Percentiles rank a stretch among this genome's conserved stretches.
Conservation (phyloP, 1,284 basidiomycete genomes). For the Ustilago shanxiensis region DNA sequence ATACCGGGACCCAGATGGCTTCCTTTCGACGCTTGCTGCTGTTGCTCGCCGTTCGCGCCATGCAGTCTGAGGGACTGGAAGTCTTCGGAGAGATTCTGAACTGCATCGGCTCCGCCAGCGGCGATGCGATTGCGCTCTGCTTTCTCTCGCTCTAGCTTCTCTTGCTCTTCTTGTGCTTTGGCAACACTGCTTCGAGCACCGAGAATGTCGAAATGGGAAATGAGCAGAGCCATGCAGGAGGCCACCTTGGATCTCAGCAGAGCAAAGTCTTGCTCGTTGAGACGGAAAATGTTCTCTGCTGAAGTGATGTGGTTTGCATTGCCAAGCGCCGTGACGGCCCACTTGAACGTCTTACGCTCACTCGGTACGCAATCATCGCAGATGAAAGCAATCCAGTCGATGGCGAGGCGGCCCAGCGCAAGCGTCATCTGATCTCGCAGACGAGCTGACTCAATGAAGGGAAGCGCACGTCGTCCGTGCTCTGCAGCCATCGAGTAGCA, state of each 20-base stretch:
- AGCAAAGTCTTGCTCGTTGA: conserved; percentile 83
- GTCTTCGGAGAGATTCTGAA: conserved; percentile 39
- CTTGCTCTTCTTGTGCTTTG: conserved; percentile 65
- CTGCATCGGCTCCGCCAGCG: conserved; percentile 38
- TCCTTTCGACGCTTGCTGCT: conserved; percentile 75
- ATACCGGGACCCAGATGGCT: conserved; percentile 40
- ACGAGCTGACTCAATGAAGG: conserved; percentile 65
- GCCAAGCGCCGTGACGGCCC: conserved; percentile 96
- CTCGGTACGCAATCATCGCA: conserved; percentile 97
- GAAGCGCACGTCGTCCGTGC: conserved; percentile 73
- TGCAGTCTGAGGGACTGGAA: conserved; percentile 37
- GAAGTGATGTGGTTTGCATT: conserved; percentile 91
- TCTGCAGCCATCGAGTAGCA: conserved; percentile 96
- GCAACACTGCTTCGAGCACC: conserved; percentile 66
- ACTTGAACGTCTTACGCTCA: conserved; percentile 96
- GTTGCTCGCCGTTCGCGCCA: conserved; percentile 72
- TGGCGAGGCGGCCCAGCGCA: conserved; percentile 61
- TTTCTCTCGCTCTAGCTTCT: conserved; percentile 60
- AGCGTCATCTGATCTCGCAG: conserved; percentile 64
- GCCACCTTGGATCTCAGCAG: conserved; percentile 91
- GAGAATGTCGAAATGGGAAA: conserved; percentile 94
- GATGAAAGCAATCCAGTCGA: conserved; percentile 93
- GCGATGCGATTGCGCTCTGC: conserved; percentile 55
- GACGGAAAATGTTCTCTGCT: conserved; percentile 85
- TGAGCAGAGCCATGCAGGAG: conserved; percentile 93